A percentile compares a stretch with the other conserved stretches of the same genome.
Conservation (phyloP, 1,284 basidiomycete species). For the Puccinia triticina region DNA sequence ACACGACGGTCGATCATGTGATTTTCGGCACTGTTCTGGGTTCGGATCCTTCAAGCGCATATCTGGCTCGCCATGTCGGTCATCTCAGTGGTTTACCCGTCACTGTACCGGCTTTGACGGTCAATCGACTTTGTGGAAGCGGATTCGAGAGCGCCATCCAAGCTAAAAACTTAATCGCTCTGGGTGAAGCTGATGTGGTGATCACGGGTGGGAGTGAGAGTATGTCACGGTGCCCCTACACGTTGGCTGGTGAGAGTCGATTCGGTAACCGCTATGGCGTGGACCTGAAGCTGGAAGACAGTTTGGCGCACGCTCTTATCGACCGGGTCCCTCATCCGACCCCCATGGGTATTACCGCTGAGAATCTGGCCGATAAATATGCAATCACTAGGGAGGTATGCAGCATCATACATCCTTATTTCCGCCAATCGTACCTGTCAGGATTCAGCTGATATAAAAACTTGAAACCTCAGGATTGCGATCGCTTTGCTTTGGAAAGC, state of each 20-base stretch:
- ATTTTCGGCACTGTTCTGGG: conserved; percentile 14
- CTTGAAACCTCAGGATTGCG: conserved; percentile 66
- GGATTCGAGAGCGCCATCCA: conserved; percentile 94
- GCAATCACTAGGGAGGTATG: conserved; percentile 73
- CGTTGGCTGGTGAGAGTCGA: conserved; percentile 62
- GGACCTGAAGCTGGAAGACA: conserved; percentile 66
- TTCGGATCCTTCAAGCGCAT: conserved; percentile 18
- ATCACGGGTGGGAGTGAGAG: conserved; percentile 96
- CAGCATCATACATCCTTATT: background rate
- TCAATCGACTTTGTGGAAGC: conserved; percentile 82
- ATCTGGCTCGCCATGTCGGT: conserved; percentile 19
- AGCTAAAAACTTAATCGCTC: conserved; percentile 83
- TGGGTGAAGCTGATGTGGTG: conserved; percentile 82
- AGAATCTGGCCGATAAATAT: conserved; percentile 81
- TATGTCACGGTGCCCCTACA: conserved; percentile 87
- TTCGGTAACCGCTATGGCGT: conserved; percentile 63
- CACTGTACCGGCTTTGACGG: conserved; percentile 65
- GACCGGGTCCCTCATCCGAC: conserved; percentile 64
- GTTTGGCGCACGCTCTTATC: conserved; percentile 64
- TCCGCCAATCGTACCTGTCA: background rate
- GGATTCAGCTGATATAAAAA: background rate
- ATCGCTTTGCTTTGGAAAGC: conserved; percentile 63
- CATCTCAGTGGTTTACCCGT: conserved; percentile 60
- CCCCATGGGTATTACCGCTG: conserved; percentile 70
- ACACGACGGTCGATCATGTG: conserved; percentile 12